Evolutionary conservation across 1,139 yeast genomes (phyloP).

Genomic region (Candida sp.): DNA sequence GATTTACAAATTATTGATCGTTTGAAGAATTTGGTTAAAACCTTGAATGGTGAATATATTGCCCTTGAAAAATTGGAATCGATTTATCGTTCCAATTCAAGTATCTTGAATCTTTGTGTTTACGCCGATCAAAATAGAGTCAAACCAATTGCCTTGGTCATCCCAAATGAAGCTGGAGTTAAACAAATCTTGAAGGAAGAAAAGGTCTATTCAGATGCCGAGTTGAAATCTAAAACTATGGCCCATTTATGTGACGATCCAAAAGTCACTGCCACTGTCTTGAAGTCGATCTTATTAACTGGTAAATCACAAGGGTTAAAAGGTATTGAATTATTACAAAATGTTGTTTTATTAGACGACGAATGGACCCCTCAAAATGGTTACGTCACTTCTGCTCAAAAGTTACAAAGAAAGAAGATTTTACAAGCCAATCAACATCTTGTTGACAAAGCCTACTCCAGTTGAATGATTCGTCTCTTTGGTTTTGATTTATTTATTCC

Average conservation of each 20-base stretch:
- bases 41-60: constrained; percentile 95
- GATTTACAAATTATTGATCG: constrained; percentile 86
- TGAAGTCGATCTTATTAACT: constrained; percentile 61
- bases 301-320: constrained; percentile 78
- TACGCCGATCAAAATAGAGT: constrained; percentile 86
- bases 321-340: constrained; percentile 84
- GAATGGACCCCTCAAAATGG: constrained; percentile 99
- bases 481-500: background rate
- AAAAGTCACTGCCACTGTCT: constrained; percentile 54
- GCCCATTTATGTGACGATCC: constrained; percentile 48
- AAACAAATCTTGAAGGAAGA: constrained; percentile 54
- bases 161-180: constrained; percentile 73
- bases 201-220: constrained; percentile 42
- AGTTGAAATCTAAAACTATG: constrained; percentile 50
- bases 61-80: constrained; percentile 93
- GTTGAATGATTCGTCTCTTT: constrained; percentile 2
- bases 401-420: constrained; percentile 92
- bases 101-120: constrained; percentile 81
- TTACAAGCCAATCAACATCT: constrained; percentile 56
- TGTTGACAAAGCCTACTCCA: constrained; percentile 55
- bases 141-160: constrained; percentile 89
- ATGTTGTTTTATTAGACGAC: constrained; percentile 74
- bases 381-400: constrained; percentile 91
- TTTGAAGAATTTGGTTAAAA: constrained; percentile 94
- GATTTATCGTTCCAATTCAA: constrained; percentile 76